Percentiles rank a stretch among this genome's conserved stretches.
phyloP scores from a whole-genome alignment of 176 grass and related monocot genomes.

The Paspalum notatum region DNA sequence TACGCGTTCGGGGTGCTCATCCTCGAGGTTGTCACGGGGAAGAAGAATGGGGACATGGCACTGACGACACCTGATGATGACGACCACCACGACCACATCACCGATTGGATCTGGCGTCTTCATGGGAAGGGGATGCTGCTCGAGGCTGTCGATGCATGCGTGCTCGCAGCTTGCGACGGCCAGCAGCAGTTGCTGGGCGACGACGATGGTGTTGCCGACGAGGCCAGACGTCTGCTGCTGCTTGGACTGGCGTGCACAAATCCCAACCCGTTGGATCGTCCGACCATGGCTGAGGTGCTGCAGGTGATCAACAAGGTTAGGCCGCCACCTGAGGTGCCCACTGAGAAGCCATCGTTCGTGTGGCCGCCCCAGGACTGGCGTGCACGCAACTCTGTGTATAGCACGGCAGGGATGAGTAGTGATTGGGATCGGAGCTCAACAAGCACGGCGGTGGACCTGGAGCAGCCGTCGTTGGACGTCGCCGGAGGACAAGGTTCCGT shows the following conservation, averaged over 20 bases:
- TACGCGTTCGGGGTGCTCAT: not conserved
- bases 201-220: not conserved
- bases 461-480: not conserved
- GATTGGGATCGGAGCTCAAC: not conserved
- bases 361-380: not conserved
- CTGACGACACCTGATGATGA: not conserved
- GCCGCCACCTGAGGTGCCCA: not conserved
- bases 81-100: not conserved
- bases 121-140: not conserved
- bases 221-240: not conserved
- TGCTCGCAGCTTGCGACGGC: not conserved
- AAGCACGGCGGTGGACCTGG: not conserved
- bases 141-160: not conserved
- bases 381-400: not conserved
- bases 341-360: not conserved
- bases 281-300: not conserved
- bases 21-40: not conserved
- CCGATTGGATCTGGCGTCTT: not conserved
- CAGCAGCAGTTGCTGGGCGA: not conserved
- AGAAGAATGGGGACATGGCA: not conserved
- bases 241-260: not conserved
- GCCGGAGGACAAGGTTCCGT: not conserved
- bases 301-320: not conserved
- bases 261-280: not conserved
- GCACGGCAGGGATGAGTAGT: not conserved